These are phyloP conservation scores for Fusarium fujikuroi DNA, from an alignment of 2,329 filamentous ascomycete genomes.

Conservation along the genomic window DNA sequence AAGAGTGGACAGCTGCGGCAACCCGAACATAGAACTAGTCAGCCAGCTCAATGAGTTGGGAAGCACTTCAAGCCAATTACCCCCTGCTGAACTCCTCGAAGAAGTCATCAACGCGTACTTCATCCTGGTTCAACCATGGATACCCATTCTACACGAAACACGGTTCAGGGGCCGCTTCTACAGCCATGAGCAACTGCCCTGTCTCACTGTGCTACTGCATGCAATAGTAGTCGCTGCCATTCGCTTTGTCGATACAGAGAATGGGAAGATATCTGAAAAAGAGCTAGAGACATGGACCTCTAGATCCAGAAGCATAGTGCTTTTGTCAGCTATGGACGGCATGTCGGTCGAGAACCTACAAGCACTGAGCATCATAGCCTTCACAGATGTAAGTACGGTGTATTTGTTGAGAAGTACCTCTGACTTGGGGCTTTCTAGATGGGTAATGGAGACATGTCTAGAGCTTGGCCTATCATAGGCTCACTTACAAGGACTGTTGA, in stretches of 20 bases:
- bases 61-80: constrained; percentile 10
- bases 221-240: constrained; percentile 39
- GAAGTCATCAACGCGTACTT: constrained; percentile 39
- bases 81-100: constrained; percentile 30
- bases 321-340: constrained; percentile 37
- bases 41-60: constrained; percentile 28
- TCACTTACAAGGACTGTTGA: constrained; percentile 47
- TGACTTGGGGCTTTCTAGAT: constrained; percentile 25
- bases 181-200: constrained; percentile 30
- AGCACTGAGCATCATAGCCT: constrained; percentile 38
- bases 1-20: constrained; percentile 36
- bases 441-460: constrained; percentile 41
- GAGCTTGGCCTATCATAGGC: constrained; percentile 47
- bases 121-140: constrained; percentile 36
- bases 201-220: constrained; percentile 21
- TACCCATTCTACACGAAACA: constrained; percentile 36
- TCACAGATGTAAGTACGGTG: constrained; percentile 26
- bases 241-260: constrained; percentile 19
- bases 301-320: constrained; percentile 31
- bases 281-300: constrained; percentile 23
- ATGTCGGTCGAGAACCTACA: constrained; percentile 40
- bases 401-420: rapidly evolving
- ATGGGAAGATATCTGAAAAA: not conserved
- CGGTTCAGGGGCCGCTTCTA: constrained; percentile 35
- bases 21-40: constrained; percentile 38